Conservation (phyloP, 1,139 yeast species). For the Kurtzmaniella quercitrusa region DNA sequence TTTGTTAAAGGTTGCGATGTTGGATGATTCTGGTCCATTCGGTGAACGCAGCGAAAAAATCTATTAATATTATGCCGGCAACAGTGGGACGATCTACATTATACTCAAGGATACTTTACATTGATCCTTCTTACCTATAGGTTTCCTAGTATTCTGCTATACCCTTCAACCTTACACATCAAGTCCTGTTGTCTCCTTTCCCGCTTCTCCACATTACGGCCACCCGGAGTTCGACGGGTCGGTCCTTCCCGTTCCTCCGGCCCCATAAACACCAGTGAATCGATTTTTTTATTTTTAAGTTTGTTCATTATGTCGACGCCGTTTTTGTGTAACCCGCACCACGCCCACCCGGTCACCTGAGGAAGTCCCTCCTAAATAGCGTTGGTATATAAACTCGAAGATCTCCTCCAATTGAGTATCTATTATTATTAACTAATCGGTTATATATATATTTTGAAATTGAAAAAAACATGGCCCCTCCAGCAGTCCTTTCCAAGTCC, state of each 20-base stretch:
- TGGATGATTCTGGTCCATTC: too few species aligned
- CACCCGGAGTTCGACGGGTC: constrained; percentile 3
- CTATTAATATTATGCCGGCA: too few species aligned
- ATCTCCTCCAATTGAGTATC: not conserved
- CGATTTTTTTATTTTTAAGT: not conserved
- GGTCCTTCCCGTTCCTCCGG: not conserved
- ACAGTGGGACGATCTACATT: too few species aligned
- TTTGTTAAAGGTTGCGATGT: too few species aligned
- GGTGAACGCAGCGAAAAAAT: too few species aligned
- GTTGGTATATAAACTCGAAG: constrained; percentile 2
- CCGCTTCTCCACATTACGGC: not conserved
- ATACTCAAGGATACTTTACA: too few species aligned
- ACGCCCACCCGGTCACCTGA: constrained; percentile 9
- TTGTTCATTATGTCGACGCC: too few species aligned
- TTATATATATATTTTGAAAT: constrained; percentile 2
- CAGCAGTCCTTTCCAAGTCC: constrained; percentile 80
- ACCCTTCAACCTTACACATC: too few species aligned
- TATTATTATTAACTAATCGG: constrained; percentile 1
- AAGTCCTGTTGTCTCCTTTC: not conserved
- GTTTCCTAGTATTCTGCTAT: too few species aligned
- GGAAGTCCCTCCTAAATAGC: not conserved
- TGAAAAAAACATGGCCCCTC: constrained; percentile 30
- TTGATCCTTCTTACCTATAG: too few species aligned
- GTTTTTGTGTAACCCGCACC: constrained; percentile 8
- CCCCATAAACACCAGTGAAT: not conserved